Evolutionary conservation across 1,139 yeast genomes (phyloP).

Genomic region (Zhuliangozyma parablackwelliae): DNA sequence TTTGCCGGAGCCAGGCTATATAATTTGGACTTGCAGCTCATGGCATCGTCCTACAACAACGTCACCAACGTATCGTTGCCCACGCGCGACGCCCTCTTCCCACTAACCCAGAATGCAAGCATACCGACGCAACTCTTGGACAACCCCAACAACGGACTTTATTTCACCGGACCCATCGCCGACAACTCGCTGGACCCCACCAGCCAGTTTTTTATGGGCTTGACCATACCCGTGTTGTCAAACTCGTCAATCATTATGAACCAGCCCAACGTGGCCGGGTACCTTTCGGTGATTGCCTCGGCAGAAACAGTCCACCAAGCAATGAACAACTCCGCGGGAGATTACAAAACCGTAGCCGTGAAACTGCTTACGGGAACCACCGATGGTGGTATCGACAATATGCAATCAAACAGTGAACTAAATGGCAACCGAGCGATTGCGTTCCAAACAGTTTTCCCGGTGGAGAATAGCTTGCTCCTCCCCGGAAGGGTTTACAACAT

Average conservation of each 20-base stretch:
- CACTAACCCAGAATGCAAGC: constrained; percentile 42
- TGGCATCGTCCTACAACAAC: constrained; percentile 32
- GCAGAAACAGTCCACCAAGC: constrained; percentile 52
- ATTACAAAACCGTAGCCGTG: constrained; percentile 32
- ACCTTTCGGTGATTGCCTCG: constrained; percentile 59
- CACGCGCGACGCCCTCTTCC: constrained; percentile 44
- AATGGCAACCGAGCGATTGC: constrained; percentile 19
- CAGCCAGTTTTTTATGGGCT: constrained; percentile 44
- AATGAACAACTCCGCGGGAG: constrained; percentile 37
- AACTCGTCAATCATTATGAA: constrained; percentile 66
- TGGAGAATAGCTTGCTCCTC: constrained; percentile 11
- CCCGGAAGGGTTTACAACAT: constrained; percentile 26
- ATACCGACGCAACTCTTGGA: constrained; percentile 33
- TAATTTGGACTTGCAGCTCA: constrained; percentile 44
- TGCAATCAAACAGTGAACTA: constrained; percentile 3
- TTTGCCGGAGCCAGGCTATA: constrained; percentile 68
- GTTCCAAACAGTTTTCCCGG: constrained; percentile 34
- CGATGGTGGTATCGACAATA: constrained; percentile 10
- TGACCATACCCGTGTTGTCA: constrained; percentile 68
- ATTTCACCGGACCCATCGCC: constrained; percentile 56
- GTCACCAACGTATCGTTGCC: constrained; percentile 23
- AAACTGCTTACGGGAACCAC: constrained; percentile 23
- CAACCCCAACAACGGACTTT: constrained; percentile 27
- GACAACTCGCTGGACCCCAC: constrained; percentile 28
- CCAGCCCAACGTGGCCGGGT: constrained; percentile 64